phyloP scores from a whole-genome alignment of 805 yeast genomes.

The Teunomyces barrocoloradensis region DNA sequence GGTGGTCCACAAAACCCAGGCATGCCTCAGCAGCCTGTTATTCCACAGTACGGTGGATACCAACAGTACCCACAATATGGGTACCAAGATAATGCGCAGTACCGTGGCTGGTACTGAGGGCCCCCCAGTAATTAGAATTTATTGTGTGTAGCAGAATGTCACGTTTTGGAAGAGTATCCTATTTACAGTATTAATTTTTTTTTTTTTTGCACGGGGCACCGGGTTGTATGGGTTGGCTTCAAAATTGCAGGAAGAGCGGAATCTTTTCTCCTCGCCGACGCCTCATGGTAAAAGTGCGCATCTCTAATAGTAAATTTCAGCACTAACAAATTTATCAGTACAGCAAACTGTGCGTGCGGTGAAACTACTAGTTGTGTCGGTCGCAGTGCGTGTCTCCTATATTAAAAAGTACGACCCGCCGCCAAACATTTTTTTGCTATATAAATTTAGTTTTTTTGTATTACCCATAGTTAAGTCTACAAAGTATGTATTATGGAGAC shows the following conservation, averaged over 20 bases:
- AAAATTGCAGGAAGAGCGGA: no score
- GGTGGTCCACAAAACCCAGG: slow-evolving; percentile 20
- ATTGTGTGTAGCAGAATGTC: slow-evolving; percentile 6
- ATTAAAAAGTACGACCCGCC: slow-evolving; percentile 4
- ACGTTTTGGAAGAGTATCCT: background rate
- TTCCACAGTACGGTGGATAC: slow-evolving; percentile 45
- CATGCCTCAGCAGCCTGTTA: slow-evolving; percentile 36
- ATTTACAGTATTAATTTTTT: background rate
- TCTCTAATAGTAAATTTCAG: slow-evolving; percentile 8
- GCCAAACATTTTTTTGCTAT: slow-evolving; percentile 3
- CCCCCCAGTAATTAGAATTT: slow-evolving; percentile 5
- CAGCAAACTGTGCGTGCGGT: slow-evolving; percentile 9
- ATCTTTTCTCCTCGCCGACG: background rate
- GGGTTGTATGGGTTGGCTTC: no score
- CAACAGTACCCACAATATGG: slow-evolving; percentile 49
- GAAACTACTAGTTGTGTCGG: background rate
- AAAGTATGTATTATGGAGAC: slow-evolving; percentile 4
- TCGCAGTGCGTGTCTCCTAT: slow-evolving; percentile 3
- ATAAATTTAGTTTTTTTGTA: slow-evolving; percentile 2
- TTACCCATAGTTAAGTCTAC: slow-evolving; percentile 5
- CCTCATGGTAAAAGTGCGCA: slow-evolving; percentile 7
- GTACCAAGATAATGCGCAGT: slow-evolving; percentile 42
- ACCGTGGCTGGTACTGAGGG: slow-evolving; percentile 44
- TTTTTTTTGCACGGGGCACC: no score
- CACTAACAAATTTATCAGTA: slow-evolving; percentile 14